These are phyloP conservation scores for Phyllosticta citrichinensis DNA, from an alignment of 2,329 filamentous ascomycete genomes.

Conservation along the genomic window DNA sequence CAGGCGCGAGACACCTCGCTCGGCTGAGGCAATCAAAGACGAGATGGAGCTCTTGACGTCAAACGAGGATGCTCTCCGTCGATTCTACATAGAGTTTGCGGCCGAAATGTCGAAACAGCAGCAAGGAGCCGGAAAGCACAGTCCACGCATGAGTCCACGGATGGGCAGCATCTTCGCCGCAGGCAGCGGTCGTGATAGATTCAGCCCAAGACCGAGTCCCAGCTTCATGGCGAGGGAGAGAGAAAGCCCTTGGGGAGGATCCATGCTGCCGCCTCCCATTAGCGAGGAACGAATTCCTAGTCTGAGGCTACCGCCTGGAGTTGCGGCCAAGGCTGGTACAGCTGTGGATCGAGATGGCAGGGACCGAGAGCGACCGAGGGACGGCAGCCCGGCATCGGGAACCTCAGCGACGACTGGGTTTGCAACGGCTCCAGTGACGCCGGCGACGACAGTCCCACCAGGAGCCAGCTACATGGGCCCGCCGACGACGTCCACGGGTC, in stretches of 20 bases:
- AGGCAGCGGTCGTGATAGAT: slow-evolving; percentile 4
- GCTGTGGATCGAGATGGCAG: background rate
- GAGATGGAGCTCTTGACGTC: slow-evolving; percentile 36
- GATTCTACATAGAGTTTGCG: slow-evolving; percentile 32
- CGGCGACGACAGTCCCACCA: background rate
- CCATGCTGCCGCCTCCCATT: slow-evolving; percentile 17
- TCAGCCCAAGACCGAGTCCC: slow-evolving; percentile 5
- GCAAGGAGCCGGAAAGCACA: slow-evolving; percentile 25
- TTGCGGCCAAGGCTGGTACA: background rate
- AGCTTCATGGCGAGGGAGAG: background rate
- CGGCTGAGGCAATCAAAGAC: slow-evolving; percentile 33
- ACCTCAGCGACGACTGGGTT: background rate
- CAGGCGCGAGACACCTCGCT: background rate
- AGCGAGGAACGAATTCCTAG: slow-evolving; percentile 32
- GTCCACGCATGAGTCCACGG: slow-evolving; percentile 22
- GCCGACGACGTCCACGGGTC: background rate
- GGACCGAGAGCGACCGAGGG: background rate
- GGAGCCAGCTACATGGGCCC: background rate
- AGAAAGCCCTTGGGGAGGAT: slow-evolving; percentile 10
- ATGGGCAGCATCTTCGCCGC: slow-evolving; percentile 4
- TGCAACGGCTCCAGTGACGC: background rate
- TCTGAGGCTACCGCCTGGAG: slow-evolving; percentile 29
- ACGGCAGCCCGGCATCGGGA: background rate
- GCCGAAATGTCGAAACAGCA: slow-evolving; percentile 22
- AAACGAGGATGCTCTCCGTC: slow-evolving; percentile 27